Conservation (phyloP, 2,329 filamentous ascomycete species). For the Fusarium xyrophilum region DNA sequence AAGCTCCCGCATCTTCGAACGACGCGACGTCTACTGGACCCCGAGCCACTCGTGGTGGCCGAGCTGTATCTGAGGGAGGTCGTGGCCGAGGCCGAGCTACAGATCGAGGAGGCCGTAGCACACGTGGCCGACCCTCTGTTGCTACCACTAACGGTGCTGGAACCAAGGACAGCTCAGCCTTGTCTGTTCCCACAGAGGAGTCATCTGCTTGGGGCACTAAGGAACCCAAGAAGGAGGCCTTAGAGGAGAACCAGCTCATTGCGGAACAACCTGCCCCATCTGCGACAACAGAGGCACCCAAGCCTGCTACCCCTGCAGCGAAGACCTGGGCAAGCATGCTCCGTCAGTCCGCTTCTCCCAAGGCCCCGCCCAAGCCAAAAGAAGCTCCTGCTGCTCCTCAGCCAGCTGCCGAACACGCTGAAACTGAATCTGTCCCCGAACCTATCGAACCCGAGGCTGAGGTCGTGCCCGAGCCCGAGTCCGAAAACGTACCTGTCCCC, state of each 20-base stretch:
- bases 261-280: conserved; percentile 44
- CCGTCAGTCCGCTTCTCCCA: conserved; percentile 63
- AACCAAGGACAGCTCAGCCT: conserved; percentile 59
- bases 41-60: conserved; percentile 65
- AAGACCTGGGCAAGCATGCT: conserved; percentile 82
- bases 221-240: conserved; percentile 45
- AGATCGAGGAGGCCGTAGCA: conserved; percentile 67
- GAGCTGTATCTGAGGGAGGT: conserved; percentile 66
- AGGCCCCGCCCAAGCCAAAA: conserved; percentile 64
- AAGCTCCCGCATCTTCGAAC: conserved; percentile 58
- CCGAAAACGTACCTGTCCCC: conserved; percentile 46
- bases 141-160: conserved; percentile 68
- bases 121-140: conserved; percentile 67
- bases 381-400: conserved; percentile 56
- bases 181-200: conserved; percentile 74
- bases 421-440: conserved; percentile 50
- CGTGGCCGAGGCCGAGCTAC: conserved; percentile 68
- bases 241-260: conserved; percentile 46
- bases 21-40: conserved; percentile 54
- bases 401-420: conserved; percentile 44
- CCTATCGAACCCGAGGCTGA: conserved; percentile 47
- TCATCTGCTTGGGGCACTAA: conserved; percentile 60
- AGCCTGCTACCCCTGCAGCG: conserved; percentile 50
- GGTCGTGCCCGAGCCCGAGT: conserved; percentile 39
- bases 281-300: conserved; percentile 48